Base-by-base conservation (phyloP, 2,329 filamentous ascomycete genomes). In the Teratosphaeria destructans region DNA sequence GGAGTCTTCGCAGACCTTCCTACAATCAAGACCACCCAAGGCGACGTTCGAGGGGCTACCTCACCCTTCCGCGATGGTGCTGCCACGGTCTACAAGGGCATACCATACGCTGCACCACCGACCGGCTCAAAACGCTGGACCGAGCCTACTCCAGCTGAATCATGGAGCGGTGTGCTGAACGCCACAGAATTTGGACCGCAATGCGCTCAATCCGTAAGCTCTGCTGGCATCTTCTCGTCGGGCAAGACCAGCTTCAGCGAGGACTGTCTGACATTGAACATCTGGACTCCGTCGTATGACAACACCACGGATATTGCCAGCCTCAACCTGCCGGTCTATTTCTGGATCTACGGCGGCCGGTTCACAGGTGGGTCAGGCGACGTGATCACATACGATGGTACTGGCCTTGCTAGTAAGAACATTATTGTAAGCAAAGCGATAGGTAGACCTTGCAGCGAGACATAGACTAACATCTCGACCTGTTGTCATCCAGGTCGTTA, bases 271-370 rank as follows among this genome's bases (percentile, higher is more conserved):
- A 73, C 73, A 56, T 64, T 74, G 32, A 77, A 78, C 58, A 68
- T 77, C 26, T 76, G 73, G 71, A 73, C 67, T 23, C 74, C 67
- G 23, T 68, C 67, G 75, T 8, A 72, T 26, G 19, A 23, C 27
- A 47, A 34, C 14, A 32, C 12, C 3, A 47, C 57, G 1, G 35
- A 57, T 3, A 37, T 34, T 6, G 71, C 70, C 58, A 56, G 60
- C 52, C 71, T 77, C 1, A 78, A 77, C 43, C 19, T 49, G 60
- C 75, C 77, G 2, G 77, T 79, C 12, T 76, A 79, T 71, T 67
- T 80, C 23, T 80, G 76, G 68, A 72, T 79, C 27, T 75, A 78
- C 57, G 78, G 78, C 14, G 77, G 77, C 7, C 75, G 71, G 0
- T 74, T 78, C 54, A 73, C 69, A 1, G 67, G 64, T 5, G 78